A percentile compares a stretch with the other conserved stretches of the same genome.
phyloP scores from a whole-genome alignment of 1,284 basidiomycete genomes.

The Stygiomarasmius scandens region DNA sequence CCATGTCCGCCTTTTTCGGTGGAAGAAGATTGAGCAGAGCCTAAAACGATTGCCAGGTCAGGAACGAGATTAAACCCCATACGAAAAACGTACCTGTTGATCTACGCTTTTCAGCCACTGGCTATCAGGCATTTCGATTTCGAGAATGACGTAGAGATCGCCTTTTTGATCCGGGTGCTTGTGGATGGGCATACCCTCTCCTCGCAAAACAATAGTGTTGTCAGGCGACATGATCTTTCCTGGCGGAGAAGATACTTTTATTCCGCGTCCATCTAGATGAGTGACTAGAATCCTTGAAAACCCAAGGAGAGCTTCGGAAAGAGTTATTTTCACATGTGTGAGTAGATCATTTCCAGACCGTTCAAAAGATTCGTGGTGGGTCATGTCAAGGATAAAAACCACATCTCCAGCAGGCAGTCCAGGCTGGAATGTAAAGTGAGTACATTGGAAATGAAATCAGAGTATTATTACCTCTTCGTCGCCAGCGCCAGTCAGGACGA shows the following conservation, averaged over 20 bases:
- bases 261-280: constrained; percentile 88
- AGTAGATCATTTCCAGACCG: constrained; percentile 79
- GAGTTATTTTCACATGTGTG: constrained; percentile 76
- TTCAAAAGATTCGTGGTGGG: constrained; percentile 78
- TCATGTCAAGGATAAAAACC: constrained; percentile 78
- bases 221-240: constrained; percentile 78
- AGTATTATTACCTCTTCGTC: constrained; percentile 89
- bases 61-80: constrained; percentile 1
- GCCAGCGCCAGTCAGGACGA: constrained; percentile 87
- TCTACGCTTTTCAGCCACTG: constrained; percentile 70
- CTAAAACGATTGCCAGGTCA: constrained; percentile 36
- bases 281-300: constrained; percentile 86
- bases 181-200: constrained; percentile 86
- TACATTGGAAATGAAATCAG: too few relatives aligned
- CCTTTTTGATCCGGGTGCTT: constrained; percentile 72
- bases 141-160: constrained; percentile 79
- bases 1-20: constrained; percentile 71
- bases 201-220: constrained; percentile 72
- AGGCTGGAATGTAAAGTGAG: constrained; percentile 52
- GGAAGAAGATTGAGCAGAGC: constrained; percentile 68
- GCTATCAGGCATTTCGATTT: constrained; percentile 83
- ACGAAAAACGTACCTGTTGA: constrained; percentile 44
- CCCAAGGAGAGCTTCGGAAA: constrained; percentile 92
- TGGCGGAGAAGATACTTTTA: constrained; percentile 72
- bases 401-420: constrained; percentile 85